Evolutionary conservation across 169 alveolate genomes (phyloP), one percentile per base, ranked within the genome.

Genomic region (Toxoplasma gondii): DNA sequence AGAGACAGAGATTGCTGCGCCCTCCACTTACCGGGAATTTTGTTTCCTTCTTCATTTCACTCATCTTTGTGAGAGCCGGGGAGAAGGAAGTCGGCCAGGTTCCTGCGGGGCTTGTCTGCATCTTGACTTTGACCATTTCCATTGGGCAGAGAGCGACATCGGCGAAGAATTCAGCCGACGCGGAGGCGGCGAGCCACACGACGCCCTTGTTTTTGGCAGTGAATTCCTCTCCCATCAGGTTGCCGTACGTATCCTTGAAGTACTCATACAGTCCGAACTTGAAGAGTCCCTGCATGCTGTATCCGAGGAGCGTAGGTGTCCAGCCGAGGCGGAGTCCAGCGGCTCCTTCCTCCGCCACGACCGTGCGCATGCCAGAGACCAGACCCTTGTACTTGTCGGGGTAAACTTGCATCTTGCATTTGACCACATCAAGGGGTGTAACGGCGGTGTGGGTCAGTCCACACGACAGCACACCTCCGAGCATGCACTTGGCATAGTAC

Each of bases 131-230:
- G 54, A 98, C 98, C 98, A 99, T 98, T 96, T 99, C 99, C 98
- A 98, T 94, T 38, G 99, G 99, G 95, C 99, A 99, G 86, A 99
- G 98, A 93, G 99, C 97, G 88, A 98, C 92, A 91, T 99, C 99
- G 83, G 99, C 99, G 91, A 99, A 98, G 95, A 99, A 96, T 95
- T 99, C 99, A 43, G 99, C 99, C 36, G 99, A 98, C 81, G 99
- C 99, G 45, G 99, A 98, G 38, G 99, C 99, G 29, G 98, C 98
- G 82, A 98, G 97, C 99, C 99, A 99, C 81, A 98, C 98, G 58
- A 96, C 92, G 19, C 99, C 99, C 97, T 98, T 98, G 96, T 97
- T 96, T 93, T 83, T 95, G 58, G 67, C 70, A 4, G 81, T 70
- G 53, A 4, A 96, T 91, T 98, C 98, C 80, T 96, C 98, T 2